A percentile compares a stretch with the other conserved stretches of the same genome.
These are phyloP conservation scores for Zizania latifolia DNA, from an alignment of 176 grass and related monocot genomes.

Conservation along the genomic window DNA sequence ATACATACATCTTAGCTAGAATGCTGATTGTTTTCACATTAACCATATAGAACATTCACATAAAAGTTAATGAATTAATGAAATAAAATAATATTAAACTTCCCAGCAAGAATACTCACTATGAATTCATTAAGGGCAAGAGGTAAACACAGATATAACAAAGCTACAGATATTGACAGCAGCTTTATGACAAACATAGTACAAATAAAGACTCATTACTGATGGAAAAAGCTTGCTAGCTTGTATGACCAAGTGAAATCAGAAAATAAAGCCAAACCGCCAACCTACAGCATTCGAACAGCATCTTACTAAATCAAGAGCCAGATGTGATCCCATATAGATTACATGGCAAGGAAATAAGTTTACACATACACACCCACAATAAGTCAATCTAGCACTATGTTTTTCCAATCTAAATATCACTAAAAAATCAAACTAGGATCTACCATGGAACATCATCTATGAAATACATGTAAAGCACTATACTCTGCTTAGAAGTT, in stretches of 20 bases:
- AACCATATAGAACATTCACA: not conserved
- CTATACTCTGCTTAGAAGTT: too few relatives aligned
- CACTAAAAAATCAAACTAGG: not conserved
- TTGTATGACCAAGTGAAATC: not conserved
- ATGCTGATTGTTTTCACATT: not conserved
- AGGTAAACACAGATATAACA: not conserved
- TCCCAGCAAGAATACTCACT: not conserved
- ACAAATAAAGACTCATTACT: not conserved
- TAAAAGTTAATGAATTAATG: not conserved
- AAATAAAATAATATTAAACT: not conserved
- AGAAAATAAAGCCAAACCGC: not conserved
- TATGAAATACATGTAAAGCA: too few relatives aligned
- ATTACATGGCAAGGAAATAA: not conserved
- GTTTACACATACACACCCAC: not conserved
- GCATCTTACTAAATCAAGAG: not conserved
- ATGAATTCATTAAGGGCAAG: not conserved
- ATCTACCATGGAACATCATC: not conserved
- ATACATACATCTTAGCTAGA: not conserved
- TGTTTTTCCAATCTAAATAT: not conserved
- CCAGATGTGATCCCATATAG: not conserved
- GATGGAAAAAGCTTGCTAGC: not conserved
- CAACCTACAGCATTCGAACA: not conserved
- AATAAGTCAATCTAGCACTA: not conserved
- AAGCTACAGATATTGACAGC: not conserved
- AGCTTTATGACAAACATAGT: not conserved